phyloP scores from a whole-genome alignment of 306 rosid species.

The Vigna radiata region DNA sequence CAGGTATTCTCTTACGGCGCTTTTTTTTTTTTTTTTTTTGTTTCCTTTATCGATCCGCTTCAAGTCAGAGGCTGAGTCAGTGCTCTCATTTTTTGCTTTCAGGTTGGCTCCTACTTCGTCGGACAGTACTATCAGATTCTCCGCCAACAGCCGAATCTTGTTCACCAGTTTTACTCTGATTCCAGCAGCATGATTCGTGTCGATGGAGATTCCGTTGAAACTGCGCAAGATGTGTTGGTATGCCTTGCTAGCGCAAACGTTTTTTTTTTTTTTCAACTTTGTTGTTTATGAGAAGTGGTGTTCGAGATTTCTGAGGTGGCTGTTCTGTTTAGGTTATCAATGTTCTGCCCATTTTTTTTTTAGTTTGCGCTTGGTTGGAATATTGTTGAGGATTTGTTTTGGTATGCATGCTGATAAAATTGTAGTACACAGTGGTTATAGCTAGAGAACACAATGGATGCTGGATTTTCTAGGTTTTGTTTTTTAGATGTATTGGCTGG shows the following conservation, averaged over 20 bases:
- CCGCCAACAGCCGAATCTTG: constrained; percentile 75
- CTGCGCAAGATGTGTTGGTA: constrained; percentile 71
- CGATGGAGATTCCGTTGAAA: constrained; percentile 64
- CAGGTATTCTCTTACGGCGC: constrained; percentile 51
- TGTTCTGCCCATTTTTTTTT: neutral
- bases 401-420: neutral
- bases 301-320: neutral
- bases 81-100: neutral
- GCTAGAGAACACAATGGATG: neutral
- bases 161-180: constrained; percentile 84
- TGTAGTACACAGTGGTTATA: neutral
- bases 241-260: constrained; percentile 29
- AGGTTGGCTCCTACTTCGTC: constrained; percentile 96
- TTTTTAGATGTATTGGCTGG: neutral
- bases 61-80: neutral
- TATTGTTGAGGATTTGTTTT: neutral
- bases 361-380: neutral
- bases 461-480: neutral
- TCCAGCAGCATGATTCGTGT: constrained; percentile 72
- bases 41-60: neutral
- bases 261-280: no score
- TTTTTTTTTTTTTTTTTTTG: neutral
- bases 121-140: constrained; percentile 86
- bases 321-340: neutral
- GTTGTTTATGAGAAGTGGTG: neutral